phyloP scores from a whole-genome alignment of 768 basidiomycete species.

The Russula compacta region DNA sequence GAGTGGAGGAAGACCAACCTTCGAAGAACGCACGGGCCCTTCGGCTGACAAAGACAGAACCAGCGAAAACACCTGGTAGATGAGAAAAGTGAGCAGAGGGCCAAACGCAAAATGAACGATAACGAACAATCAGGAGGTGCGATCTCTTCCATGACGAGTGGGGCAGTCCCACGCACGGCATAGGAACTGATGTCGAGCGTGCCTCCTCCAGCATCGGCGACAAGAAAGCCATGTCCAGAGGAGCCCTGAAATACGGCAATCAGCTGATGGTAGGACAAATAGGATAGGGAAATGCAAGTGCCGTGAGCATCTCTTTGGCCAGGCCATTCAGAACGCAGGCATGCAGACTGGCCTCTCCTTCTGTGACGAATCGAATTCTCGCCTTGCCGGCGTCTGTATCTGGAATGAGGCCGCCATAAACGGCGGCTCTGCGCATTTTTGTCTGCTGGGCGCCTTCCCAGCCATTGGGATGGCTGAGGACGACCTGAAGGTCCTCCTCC shows the following conservation, averaged over 20 bases:
- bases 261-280: neutral
- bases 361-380: slow-evolving; percentile 71
- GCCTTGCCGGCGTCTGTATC: slow-evolving; percentile 66
- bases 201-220: slow-evolving; percentile 75
- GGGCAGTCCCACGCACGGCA: slow-evolving; percentile 57
- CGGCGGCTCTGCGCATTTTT: slow-evolving; percentile 66
- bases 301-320: slow-evolving; percentile 68
- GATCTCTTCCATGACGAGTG: slow-evolving; percentile 73
- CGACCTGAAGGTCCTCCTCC: slow-evolving; percentile 61
- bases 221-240: slow-evolving; percentile 67
- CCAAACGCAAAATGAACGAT: neutral
- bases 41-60: slow-evolving; percentile 74
- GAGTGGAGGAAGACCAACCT: slow-evolving; percentile 32
- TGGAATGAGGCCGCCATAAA: slow-evolving; percentile 62
- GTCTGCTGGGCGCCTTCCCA: slow-evolving; percentile 77
- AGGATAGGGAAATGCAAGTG: slow-evolving; percentile 26
- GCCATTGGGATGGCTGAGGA: slow-evolving; percentile 72
- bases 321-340: slow-evolving; percentile 72
- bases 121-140: slow-evolving; percentile 71
- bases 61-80: slow-evolving; percentile 63
- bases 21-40: slow-evolving; percentile 64
- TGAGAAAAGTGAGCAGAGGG: neutral
- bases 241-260: slow-evolving; percentile 40
- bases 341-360: slow-evolving; percentile 78
- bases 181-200: slow-evolving; percentile 78